phyloP scores from a whole-genome alignment of 2,329 filamentous ascomycete species.

The Alternaria solani region DNA sequence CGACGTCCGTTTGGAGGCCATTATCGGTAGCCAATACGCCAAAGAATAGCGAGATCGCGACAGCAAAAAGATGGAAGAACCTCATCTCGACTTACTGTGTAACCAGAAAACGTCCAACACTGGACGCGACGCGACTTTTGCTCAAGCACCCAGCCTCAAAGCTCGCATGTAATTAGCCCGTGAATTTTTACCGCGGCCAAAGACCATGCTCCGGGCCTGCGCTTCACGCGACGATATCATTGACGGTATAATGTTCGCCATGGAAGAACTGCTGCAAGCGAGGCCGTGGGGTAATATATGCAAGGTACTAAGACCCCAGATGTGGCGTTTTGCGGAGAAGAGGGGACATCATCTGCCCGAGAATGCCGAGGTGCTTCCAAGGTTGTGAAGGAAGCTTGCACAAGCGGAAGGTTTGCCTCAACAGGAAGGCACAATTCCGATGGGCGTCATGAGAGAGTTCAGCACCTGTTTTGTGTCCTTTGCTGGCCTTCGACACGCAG shows the following conservation, averaged over 20 bases:
- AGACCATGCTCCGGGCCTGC: background rate
- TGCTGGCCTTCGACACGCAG: background rate
- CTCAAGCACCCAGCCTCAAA: background rate
- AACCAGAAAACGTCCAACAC: background rate
- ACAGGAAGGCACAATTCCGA: background rate
- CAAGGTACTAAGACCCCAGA: conserved; percentile 14
- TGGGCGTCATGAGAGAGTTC: background rate
- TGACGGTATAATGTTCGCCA: conserved; percentile 16
- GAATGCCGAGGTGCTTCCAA: conserved; percentile 10
- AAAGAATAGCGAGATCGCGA: conserved; percentile 17
- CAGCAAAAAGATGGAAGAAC: conserved; percentile 15
- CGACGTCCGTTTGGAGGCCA: conserved; percentile 50
- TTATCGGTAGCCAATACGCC: conserved; percentile 34
- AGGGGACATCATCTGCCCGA: conserved; percentile 9
- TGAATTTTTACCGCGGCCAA: background rate
- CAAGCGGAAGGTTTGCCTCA: background rate
- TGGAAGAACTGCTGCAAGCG: background rate
- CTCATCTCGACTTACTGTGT: conserved; percentile 13
- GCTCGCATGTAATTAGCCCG: background rate
- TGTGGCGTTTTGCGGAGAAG: conserved; percentile 6
- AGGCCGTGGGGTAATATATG: conserved; percentile 13
- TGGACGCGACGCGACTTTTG: conserved; percentile 1
- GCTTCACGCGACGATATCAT: conserved; percentile 10
- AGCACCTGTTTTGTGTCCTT: background rate
- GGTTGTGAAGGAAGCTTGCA: background rate